Base-by-base conservation (phyloP, 202 grass and related monocot species). In the Digitaria exilis region DNA sequence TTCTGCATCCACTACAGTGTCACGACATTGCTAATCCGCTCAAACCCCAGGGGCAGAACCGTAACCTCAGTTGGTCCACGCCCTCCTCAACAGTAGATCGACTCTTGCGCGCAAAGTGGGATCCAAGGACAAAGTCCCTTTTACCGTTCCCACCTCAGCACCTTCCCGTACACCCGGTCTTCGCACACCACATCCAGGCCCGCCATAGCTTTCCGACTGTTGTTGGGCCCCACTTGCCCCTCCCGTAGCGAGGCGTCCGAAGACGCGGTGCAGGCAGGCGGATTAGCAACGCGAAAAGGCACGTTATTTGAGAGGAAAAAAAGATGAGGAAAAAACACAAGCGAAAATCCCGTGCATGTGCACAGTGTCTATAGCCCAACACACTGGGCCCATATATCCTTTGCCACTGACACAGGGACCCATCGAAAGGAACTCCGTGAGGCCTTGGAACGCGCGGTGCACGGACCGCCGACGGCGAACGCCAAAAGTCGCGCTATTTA, bases 351-450 rank as follows among this genome's bases (percentile, higher is more conserved):
- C 1, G 25, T 2, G 29, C 32, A 26, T 26, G 17, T 58, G 17
- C 75, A 30, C 37, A 25, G 0, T 17, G 39, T 68, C 35, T 67
- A 4, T 21, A 4, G 12, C 10, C 50, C 6, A 1, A 42, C 12
- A 5, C 14, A 0, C 13, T 10, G 26, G 46, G 1, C 32, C 15
- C n/a, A 16, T 0, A 1, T 1, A 16, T 2, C 0, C 0, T 2
- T 10, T 1, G 14, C 7, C 30, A 35, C 61, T 35, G 61, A 65
- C 30, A 0, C 4, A 3, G 6, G 61, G 61, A 19, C 30, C 30
- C 29, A 34, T 7, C 29, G 3, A 1, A 35, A 6, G 29, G 29
- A 30, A 34, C 1, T 0, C 4, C 4, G 0, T 0, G 11, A 26
- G 12, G 50, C 21, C 29, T 71, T 52, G 42, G 52, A 62, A 42